Base-by-base conservation (phyloP, 352 stramenopile species). In the Aphanomyces invadans region DNA sequence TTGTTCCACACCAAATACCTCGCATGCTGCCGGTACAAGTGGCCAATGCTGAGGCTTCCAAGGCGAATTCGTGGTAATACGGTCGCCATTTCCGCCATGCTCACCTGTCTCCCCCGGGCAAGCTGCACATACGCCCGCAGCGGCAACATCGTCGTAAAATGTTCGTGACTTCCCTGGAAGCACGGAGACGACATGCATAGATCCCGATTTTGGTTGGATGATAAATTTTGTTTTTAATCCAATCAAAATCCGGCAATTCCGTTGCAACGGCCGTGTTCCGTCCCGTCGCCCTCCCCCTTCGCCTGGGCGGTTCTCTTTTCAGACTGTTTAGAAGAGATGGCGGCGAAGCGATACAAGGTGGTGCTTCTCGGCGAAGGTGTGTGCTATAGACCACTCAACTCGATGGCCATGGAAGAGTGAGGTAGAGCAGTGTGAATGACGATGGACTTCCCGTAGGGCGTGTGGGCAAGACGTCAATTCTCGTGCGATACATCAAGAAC, bases 391-490 rank as follows among this genome's bases (percentile, higher is more conserved):
- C 21, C 10, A 63, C 31, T 61, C 31, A 12, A n/a, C 12, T 5
- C 42, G 57, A 7, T 39, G 38, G 4, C 17, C 7, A 11, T 31
- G 4, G 39, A n/a, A n/a, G 38, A 61, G 3, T 5, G n/a, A 45
- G 51, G 19, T 57, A n/a, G 23, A 49, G 12, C 12, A 19, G 31
- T 57, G 19, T 57, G 51, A n/a, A n/a, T n/a, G n/a, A n/a, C n/a
- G n/a, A n/a, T n/a, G n/a, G n/a, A n/a, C n/a, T n/a, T n/a, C n/a
- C n/a, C 55, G 57, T 79, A 96, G 92, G 90, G 38, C 87, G 91
- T 48, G 92, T 98, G 48, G 92, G 92, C 46, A 98, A 98, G 74
- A 98, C 92, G 29, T 97, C 90, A 36, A 97, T 98, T 55, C 73
- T 98, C 21, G 71, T 98, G 62, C 83, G 91, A 38, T 98, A 97